Base-by-base conservation (phyloP, 1,284 basidiomycete genomes). In the Pseudozyma flocculosa region DNA sequence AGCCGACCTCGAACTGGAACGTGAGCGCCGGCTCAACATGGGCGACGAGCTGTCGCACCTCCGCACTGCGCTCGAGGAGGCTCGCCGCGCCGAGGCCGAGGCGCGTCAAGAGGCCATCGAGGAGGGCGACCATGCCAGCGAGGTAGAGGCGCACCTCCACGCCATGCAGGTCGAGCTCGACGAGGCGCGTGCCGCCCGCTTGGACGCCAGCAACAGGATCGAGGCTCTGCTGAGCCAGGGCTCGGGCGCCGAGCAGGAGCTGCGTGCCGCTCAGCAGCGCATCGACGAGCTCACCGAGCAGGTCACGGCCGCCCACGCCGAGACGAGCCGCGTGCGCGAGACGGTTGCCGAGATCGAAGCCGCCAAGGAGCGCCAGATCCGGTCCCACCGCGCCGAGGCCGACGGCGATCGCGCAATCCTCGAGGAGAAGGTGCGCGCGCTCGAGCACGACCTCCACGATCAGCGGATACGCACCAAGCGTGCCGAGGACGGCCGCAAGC, bases 361-460 rank as follows among this genome's bases (percentile, higher is more conserved):
- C 3, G 49, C 58, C 32, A 66, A 63, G 34, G 72, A 74, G 39
- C 56, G 60, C 11, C 60, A 65, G 30, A 60, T 74, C 13, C 57
- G 72, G 13, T 59, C 61, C 8, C 56, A 70, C 41, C 61, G 70
- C 18, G 72, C 70, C 17, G 72, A 74, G 47, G 70, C 70, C 7
- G 72, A 74, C 36, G 68, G 70, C 4, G 72, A 74, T 45, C 64
- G 70, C 8, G 72, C 72, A 9, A 74, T 74, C 17, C 43, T 75
- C 24, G 72, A 75, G 45, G 72, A 73, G 54, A 65, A 56, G 22
- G 50, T 75, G 24, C 45, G 64, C 13, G 57, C 53, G 17, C 64
- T 62, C 43, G 48, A 73, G 48, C 49, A 47, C 1, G 66, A 72
- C 18, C 50, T 68, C 32, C 50, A 62, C 26, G 52, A 61, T 40